A percentile compares a stretch with the other conserved stretches of the same genome.
Conservation (phyloP, 108 stramenopile genomes). For the Cyclostephanos tholiformis region DNA sequence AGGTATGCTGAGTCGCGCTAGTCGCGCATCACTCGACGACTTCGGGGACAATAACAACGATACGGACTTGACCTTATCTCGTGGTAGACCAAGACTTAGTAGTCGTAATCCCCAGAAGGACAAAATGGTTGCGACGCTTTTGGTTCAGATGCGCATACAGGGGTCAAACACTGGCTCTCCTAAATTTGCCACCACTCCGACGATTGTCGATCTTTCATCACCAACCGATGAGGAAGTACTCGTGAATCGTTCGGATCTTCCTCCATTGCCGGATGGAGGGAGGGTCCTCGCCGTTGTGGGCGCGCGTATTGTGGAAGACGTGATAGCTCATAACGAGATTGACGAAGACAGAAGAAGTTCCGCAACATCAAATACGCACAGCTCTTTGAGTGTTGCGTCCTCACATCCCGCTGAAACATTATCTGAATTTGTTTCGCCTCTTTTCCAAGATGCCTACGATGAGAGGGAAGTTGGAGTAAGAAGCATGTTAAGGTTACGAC, state of each 20-base stretch:
- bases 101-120: constrained; percentile 65
- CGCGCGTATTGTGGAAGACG: constrained; percentile 41
- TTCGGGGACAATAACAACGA: constrained; percentile 9
- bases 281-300: constrained; percentile 46
- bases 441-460: constrained; percentile 33
- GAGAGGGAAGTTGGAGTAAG: constrained; percentile 9
- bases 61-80: constrained; percentile 9
- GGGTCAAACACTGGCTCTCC: background rate
- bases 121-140: constrained; percentile 81
- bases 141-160: constrained; percentile 67
- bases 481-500: constrained; percentile 20
- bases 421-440: constrained; percentile 41
- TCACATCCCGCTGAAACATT: constrained; percentile 9
- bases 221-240: constrained; percentile 21
- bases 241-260: constrained; percentile 46
- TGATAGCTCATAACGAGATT: constrained; percentile 12
- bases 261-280: constrained; percentile 41
- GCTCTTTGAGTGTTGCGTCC: constrained; percentile 9
- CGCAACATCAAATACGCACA: constrained; percentile 31
- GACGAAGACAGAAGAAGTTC: constrained; percentile 34
- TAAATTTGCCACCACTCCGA: background rate
- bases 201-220: constrained; percentile 20
- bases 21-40: constrained; percentile 17
- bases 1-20: constrained; percentile 26
- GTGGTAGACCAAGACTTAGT: constrained; percentile 9